phyloP scores from a whole-genome alignment of 805 yeast genomes.

The Candida tammaniensis region DNA sequence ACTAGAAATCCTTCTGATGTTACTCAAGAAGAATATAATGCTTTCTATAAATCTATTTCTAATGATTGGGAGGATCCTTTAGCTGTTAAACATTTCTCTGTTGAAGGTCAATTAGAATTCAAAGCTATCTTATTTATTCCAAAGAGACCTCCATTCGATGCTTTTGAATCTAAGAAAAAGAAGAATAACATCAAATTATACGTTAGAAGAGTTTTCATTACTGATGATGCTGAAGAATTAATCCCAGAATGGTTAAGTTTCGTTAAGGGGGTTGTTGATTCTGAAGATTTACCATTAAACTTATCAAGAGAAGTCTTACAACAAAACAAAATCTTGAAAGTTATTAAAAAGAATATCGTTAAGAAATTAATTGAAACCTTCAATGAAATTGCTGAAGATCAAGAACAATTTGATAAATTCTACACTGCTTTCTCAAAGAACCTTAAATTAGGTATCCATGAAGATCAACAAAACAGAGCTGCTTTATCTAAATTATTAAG shows the following conservation, averaged over 20 bases:
- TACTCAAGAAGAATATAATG: constrained; percentile 96
- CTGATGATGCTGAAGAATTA: constrained; percentile 99
- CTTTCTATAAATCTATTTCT: constrained; percentile 98
- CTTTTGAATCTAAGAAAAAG: constrained; percentile 98
- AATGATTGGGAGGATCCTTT: constrained; percentile 99
- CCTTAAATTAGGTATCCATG: constrained; percentile 98
- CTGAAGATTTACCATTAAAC: constrained; percentile 99
- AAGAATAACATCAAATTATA: constrained; percentile 97
- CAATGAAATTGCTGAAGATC: constrained; percentile 98
- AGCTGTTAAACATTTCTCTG: constrained; percentile 99
- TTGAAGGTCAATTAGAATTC: constrained; percentile 99
- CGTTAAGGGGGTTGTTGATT: constrained; percentile 98
- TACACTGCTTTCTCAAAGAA: constrained; percentile 97
- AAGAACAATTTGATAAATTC: constrained; percentile 97
- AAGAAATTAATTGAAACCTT: constrained; percentile 98
- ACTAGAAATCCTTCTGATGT: constrained; percentile 98
- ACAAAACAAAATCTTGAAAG: constrained; percentile 99
- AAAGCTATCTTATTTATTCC: constrained; percentile 97
- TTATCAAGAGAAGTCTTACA: constrained; percentile 99
- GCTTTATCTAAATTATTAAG: constrained; percentile 95
- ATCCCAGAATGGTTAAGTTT: constrained; percentile 98
- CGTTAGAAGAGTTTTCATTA: constrained; percentile 99
- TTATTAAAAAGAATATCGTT: constrained; percentile 97
- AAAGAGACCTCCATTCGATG: constrained; percentile 98
- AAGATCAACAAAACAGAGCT: constrained; percentile 95